phyloP scores from a whole-genome alignment of 371 early-diverging fungal genomes.

The Mortierella sp. region DNA sequence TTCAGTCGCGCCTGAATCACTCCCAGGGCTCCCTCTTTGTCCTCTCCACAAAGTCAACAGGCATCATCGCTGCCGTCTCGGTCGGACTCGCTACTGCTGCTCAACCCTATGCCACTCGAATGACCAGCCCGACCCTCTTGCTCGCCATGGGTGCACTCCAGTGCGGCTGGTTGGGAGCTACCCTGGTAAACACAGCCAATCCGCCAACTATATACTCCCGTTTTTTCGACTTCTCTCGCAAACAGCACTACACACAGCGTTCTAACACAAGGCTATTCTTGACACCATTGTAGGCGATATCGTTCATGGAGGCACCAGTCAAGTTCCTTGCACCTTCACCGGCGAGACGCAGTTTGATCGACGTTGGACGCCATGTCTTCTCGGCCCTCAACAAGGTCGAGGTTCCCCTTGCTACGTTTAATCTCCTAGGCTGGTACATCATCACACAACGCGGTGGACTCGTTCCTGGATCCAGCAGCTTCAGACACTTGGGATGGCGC shows the following conservation, averaged over 20 bases:
- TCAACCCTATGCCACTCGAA: conserved; percentile 18
- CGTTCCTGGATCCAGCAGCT: not conserved
- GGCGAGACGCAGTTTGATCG: conserved; percentile 32
- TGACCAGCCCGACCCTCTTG: conserved; percentile 30
- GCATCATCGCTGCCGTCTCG: conserved; percentile 42
- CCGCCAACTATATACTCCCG: too few relatives aligned
- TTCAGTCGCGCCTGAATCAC: conserved; percentile 28
- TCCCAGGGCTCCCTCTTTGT: conserved; percentile 48
- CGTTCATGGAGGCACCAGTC: conserved; percentile 55
- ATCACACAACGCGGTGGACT: conserved; percentile 36
- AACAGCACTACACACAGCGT: too few relatives aligned
- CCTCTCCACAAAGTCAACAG: conserved; percentile 45
- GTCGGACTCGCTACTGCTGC: conserved; percentile 48
- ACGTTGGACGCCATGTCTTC: conserved; percentile 58
- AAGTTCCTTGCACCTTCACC: conserved; percentile 56
- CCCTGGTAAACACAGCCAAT: too few relatives aligned
- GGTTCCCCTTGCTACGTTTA: conserved; percentile 42
- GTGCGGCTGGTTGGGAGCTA: conserved; percentile 50
- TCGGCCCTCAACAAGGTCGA: conserved; percentile 56
- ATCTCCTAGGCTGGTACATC: conserved; percentile 47
- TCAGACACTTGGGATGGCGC: conserved; percentile 15
- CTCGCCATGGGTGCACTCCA: conserved; percentile 49
- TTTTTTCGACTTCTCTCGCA: too few relatives aligned
- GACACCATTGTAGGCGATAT: conserved; percentile 58
- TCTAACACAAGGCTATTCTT: too few relatives aligned